Evolutionary conservation across 192 early-diverging fungal species (phyloP).

Genomic region (Backusella circina): DNA sequence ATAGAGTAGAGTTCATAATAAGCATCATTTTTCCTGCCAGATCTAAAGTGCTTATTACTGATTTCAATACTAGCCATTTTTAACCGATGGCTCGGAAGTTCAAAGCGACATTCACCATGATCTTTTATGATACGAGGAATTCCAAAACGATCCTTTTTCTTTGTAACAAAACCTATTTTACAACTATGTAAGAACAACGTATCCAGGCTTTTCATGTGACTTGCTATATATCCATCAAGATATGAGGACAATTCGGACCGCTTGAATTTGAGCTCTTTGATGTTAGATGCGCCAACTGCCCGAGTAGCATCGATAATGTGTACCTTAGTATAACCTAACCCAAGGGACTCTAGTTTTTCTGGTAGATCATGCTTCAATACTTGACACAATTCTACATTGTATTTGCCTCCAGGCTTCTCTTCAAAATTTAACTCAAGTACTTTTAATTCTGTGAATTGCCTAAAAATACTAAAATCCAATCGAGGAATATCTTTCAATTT

Average conservation of each 20-base stretch:
- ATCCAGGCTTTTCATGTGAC: neutral
- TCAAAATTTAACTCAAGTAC: neutral
- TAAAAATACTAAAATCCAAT: neutral
- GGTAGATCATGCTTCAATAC: neutral
- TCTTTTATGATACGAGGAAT: neutral
- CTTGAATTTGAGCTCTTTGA: neutral
- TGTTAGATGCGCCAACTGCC: too few relatives aligned
- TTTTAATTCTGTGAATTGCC: neutral
- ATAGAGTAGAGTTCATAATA: neutral
- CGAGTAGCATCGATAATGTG: neutral
- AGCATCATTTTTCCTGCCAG: neutral
- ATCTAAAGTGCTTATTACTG: neutral
- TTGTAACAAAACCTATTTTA: neutral
- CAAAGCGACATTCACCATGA: neutral
- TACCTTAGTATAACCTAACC: neutral
- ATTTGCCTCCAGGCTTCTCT: neutral
- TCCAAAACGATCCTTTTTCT: neutral
- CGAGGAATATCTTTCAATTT: neutral
- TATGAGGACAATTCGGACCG: neutral
- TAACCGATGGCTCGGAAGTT: neutral
- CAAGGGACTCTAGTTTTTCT: neutral
- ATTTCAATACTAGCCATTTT: neutral
- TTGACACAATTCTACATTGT: neutral
- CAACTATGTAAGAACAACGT: neutral
- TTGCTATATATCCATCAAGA: neutral